phyloP scores from a whole-genome alignment of 257 asterid species.

The Scutellaria galericulata region DNA sequence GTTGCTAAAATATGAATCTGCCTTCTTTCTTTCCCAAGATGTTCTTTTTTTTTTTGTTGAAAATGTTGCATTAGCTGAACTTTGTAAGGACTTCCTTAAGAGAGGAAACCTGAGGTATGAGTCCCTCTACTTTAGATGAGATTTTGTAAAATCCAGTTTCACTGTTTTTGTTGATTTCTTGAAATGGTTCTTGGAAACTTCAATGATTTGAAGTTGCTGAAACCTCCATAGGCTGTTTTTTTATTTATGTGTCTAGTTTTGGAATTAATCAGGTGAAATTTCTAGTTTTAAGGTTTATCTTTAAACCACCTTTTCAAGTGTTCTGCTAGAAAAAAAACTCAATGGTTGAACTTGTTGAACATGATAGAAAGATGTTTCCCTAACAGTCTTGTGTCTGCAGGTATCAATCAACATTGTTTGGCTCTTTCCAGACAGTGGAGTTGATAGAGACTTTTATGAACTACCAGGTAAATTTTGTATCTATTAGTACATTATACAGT shows the following conservation, averaged over 20 bases:
- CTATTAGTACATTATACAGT: constrained; percentile 13
- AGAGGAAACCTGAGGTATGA: background rate
- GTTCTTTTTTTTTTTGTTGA: too few relatives aligned
- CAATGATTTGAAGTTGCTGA: background rate
- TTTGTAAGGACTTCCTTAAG: background rate
- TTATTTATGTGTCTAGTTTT: too few relatives aligned
- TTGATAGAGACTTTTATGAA: constrained; percentile 97
- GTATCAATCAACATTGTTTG: constrained; percentile 94
- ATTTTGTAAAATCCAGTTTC: background rate
- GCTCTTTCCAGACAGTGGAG: constrained; percentile 92
- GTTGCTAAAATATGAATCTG: too few relatives aligned
- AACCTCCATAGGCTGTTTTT: too few relatives aligned
- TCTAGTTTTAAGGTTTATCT: background rate
- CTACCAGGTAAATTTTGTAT: constrained; percentile 66
- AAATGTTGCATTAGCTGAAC: background rate
- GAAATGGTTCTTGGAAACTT: background rate
- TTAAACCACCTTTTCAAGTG: background rate
- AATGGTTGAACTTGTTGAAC: background rate
- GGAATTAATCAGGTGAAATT: background rate
- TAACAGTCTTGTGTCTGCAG: constrained; percentile 41
- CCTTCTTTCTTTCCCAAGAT: too few relatives aligned
- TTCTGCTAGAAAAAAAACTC: background rate
- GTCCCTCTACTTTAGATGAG: background rate
- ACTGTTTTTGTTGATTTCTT: background rate
- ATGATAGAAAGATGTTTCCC: background rate